Base-by-base conservation (phyloP, 2,329 filamentous ascomycete genomes). In the Xylaria arbuscula region DNA sequence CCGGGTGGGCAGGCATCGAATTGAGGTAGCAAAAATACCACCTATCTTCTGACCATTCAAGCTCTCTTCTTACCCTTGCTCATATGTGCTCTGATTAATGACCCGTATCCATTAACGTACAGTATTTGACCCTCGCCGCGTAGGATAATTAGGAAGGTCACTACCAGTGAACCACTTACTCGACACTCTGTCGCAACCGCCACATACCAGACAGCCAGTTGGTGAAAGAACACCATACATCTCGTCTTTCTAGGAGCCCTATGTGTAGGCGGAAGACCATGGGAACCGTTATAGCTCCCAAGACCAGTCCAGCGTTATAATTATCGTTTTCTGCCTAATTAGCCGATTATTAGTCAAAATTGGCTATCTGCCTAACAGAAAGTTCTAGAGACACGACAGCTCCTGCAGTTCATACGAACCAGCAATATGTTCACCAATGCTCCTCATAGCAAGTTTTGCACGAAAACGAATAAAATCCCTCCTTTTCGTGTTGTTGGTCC, bases 1-100 rank as follows among this genome's bases (percentile, higher is more conserved):
- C 76, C 74, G 70, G 76, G 76, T 73, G 75, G 74, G 74, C 74
- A 75, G 77, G 76, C 71, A 78, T 79, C 75, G 75, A 73, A 70
- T 71, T 70, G 67, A 73, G 75, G 77, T 72, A 78, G 76, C 75
- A 76, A 75, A 77, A 78, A 77, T 75, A 72, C 69, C 72, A 77
- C 71, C 72, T 73, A 73, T 73, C 69, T 75, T 77, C 73, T 77
- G 73, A 76, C 60, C 40, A 62, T 67, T 61, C 19, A 63, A 62
- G 22, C 63, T 62, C 22, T 62, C 28, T 54, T 55, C 48, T 54
- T 6, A n/a, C 7, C 5, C 3, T 38, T 51, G 36, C 5, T n/a
- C 9, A 19, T 45, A 11, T 58, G 40, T 63, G 54, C 58, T 45
- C 45, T 62, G 13, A 2, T 1, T 47, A 2, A 34, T 59, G 28